Percentiles rank a stretch among this genome's conserved stretches.
Evolutionary conservation across 177 flowering plant species (phyloP).

Genomic region (Vitis hybrid): DNA sequence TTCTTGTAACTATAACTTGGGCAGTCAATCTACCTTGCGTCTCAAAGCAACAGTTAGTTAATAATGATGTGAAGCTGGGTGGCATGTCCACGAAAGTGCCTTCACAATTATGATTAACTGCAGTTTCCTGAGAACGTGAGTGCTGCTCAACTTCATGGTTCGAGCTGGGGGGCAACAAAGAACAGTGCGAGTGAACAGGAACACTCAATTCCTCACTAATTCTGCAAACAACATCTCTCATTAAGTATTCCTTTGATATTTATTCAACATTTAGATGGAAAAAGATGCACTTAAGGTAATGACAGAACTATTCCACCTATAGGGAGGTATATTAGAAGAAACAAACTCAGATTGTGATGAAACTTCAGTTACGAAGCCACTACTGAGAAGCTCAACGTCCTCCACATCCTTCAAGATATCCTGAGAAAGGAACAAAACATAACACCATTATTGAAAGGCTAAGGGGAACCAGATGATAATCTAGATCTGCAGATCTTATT

Average conservation of each 20-base stretch:
- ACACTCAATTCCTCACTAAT: slow-evolving; percentile 15
- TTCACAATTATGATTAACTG: slow-evolving; percentile 1
- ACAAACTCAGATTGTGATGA: slow-evolving; percentile 49
- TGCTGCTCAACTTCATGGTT: slow-evolving; percentile 17
- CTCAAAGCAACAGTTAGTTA: slow-evolving; percentile 28
- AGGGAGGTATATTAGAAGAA: slow-evolving; percentile 27
- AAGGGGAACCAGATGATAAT: neutral
- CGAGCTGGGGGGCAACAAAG: slow-evolving; percentile 19
- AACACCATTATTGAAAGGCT: slow-evolving; percentile 5
- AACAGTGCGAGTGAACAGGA: slow-evolving; percentile 15
- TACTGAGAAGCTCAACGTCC: slow-evolving; percentile 18
- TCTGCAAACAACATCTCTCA: slow-evolving; percentile 24
- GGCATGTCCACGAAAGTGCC: slow-evolving; percentile 27
- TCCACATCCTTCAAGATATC: slow-evolving; percentile 29
- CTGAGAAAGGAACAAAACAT: slow-evolving; percentile 30
- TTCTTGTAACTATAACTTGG: neutral
- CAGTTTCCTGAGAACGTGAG: slow-evolving; percentile 15
- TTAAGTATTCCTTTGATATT: neutral
- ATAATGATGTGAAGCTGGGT: slow-evolving; percentile 47
- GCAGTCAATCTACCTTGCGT: slow-evolving; percentile 22
- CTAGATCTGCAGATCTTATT: neutral
- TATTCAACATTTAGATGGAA: neutral
- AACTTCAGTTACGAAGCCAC: slow-evolving; percentile 29
- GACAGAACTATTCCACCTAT: slow-evolving; percentile 29
- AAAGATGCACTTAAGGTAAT: neutral